Percentiles rank a stretch among this genome's conserved stretches.
These are phyloP conservation scores for Cryptosporidium bovis DNA, from an alignment of 169 alveolate genomes.

Conservation along the genomic window DNA sequence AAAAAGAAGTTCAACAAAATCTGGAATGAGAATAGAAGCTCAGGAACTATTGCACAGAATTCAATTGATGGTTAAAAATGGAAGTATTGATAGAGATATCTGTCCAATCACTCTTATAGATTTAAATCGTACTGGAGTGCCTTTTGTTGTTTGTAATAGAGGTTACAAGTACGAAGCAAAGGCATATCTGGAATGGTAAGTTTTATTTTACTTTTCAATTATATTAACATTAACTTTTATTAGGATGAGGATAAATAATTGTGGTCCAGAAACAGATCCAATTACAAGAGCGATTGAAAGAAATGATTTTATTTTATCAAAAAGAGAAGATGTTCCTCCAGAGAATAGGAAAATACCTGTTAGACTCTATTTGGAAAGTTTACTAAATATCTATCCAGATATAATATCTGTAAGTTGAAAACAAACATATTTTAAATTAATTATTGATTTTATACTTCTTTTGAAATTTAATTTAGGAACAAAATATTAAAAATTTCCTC, in stretches of 20 bases:
- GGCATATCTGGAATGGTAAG: constrained; percentile 60
- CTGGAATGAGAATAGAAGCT: constrained; percentile 61
- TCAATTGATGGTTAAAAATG: constrained; percentile 41
- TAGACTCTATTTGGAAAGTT: constrained; percentile 51
- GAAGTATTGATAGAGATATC: constrained; percentile 60
- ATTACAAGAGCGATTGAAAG: constrained; percentile 55
- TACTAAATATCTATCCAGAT: constrained; percentile 38
- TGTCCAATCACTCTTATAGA: constrained; percentile 66
- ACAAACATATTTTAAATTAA: neutral
- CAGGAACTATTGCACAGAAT: constrained; percentile 47
- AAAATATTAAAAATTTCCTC: constrained; percentile 63
- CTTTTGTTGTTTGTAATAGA: constrained; percentile 49
- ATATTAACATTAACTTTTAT: neutral
- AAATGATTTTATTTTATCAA: constrained; percentile 45
- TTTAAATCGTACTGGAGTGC: constrained; percentile 58
- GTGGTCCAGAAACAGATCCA: constrained; percentile 75
- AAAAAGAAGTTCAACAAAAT: constrained; percentile 13
- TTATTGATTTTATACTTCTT: neutral
- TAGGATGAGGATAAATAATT: constrained; percentile 65
- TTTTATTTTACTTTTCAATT: neutral
- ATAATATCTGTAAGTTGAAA: constrained; percentile 57
- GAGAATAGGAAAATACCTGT: constrained; percentile 47
- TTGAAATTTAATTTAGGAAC: constrained; percentile 11
- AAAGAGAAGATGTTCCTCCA: constrained; percentile 43
- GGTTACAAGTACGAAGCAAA: constrained; percentile 67